Base-by-base conservation (phyloP, 2,329 filamentous ascomycete genomes). In the Beauveria varroae region DNA sequence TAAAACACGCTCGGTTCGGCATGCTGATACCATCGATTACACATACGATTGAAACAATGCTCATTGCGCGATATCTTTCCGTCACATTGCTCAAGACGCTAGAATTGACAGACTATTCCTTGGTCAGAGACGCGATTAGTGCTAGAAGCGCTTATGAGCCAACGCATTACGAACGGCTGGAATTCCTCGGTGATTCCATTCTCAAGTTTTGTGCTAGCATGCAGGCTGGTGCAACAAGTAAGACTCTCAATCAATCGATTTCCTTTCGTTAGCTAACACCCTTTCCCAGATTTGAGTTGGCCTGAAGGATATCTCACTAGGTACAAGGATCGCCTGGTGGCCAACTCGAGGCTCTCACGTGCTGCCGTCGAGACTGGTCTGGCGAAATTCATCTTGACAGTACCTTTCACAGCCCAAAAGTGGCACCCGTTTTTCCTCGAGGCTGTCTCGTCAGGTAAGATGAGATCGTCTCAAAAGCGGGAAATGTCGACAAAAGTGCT, bases 111-210 rank as follows among this genome's bases (percentile, higher is more conserved):
- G 73, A 88, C 64, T 65, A 84, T 3, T 72, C 75, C 0, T 75
- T 88, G 40, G 69, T 96, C 0, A 70, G 86, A 1, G 86, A 84
- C 10, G 91, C 93, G 1, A 87, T 96, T 55, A 89, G 83, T 56
- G 78, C 90, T 0, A 83, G 86, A 0, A 79, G 78, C 1, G 85
- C 90, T 0, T 69, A 73, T 2, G 85, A 86, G 53, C 71, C 75
- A 1, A 80, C 79, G 0, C 82, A 96, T 65, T 97, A 97, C 69
- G 89, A 98, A 67, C 80, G 89, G 3, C 77, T 96, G 0, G 95
- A 98, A 70, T 96, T 96, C 66, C 76, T 97, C 0, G 95, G 95
- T 0, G 93, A 98, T 68, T 86, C 86, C 0, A 79, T 96, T 1
- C 78, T 98, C 43, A 98, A 98, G 68, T 83, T 88, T 61, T 85